Evolutionary conservation across 129 eudicot genomes (phyloP).

Genomic region (Pittosporum tobira): DNA sequence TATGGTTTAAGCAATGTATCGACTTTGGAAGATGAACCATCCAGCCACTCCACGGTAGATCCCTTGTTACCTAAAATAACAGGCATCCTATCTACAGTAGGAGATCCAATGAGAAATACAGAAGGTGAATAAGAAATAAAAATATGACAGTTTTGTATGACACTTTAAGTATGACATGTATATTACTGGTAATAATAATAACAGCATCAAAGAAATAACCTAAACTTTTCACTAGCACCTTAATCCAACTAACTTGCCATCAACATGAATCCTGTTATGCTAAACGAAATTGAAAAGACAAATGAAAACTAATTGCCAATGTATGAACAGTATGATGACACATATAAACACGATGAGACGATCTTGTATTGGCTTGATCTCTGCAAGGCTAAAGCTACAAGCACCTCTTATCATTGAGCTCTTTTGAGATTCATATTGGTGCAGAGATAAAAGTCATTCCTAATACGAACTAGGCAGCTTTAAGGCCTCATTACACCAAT

Average conservation of each 20-base stretch:
- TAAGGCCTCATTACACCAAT: no score
- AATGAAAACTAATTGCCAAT: no score
- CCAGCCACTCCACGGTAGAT: slow-evolving; percentile 65
- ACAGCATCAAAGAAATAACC: not conserved
- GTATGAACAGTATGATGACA: no score
- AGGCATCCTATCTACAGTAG: slow-evolving; percentile 78
- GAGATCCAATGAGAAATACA: not conserved
- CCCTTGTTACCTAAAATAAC: slow-evolving; percentile 70
- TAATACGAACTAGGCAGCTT: no score
- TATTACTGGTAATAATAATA: no score
- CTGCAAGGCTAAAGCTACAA: not conserved
- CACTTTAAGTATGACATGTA: no score
- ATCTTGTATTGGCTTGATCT: not conserved
- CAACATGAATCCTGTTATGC: no score
- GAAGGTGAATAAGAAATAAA: not conserved
- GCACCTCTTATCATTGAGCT: not conserved
- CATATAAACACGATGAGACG: not conserved
- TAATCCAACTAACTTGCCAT: no score
- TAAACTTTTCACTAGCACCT: no score
- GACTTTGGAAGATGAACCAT: slow-evolving; percentile 66
- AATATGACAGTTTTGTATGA: not conserved
- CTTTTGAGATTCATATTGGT: no score
- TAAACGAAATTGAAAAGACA: no score
- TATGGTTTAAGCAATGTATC: slow-evolving; percentile 64
- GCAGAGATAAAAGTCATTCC: no score